phyloP scores from a whole-genome alignment of 495 filamentous ascomycete species.

The Penicillium soppii region DNA sequence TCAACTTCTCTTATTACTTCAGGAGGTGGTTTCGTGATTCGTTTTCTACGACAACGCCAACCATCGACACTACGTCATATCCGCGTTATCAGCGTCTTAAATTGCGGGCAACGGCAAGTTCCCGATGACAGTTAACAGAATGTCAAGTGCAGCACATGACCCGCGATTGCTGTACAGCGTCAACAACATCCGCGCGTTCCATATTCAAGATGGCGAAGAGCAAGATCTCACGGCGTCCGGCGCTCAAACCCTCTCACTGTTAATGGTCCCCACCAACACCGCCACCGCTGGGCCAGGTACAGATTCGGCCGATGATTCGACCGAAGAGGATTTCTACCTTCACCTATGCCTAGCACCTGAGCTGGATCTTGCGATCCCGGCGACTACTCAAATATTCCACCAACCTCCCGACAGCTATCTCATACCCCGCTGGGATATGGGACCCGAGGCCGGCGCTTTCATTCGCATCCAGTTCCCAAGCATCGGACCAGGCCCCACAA shows the following conservation, averaged over 20 bases:
- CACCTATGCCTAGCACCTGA: slow-evolving; percentile 93
- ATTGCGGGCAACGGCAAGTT: slow-evolving; percentile 2
- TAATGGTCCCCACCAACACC: slow-evolving; percentile 90
- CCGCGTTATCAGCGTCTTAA: slow-evolving; percentile 13
- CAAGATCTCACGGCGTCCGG: slow-evolving; percentile 77
- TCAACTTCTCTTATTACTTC: neutral
- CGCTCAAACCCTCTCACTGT: slow-evolving; percentile 80
- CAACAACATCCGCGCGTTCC: slow-evolving; percentile 79
- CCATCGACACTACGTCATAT: slow-evolving; percentile 17
- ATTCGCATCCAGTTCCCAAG: slow-evolving; percentile 85
- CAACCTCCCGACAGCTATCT: slow-evolving; percentile 86
- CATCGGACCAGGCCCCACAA: slow-evolving; percentile 59
- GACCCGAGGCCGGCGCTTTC: slow-evolving; percentile 82
- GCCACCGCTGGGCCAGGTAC: slow-evolving; percentile 42
- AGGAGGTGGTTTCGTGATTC: neutral
- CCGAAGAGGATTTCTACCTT: slow-evolving; percentile 92
- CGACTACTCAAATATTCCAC: slow-evolving; percentile 93
- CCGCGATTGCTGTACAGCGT: slow-evolving; percentile 82
- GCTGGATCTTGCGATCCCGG: slow-evolving; percentile 84
- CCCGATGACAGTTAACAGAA: slow-evolving; percentile 2
- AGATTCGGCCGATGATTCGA: slow-evolving; percentile 59
- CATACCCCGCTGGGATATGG: slow-evolving; percentile 89
- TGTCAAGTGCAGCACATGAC: slow-evolving; percentile 46
- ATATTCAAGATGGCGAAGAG: slow-evolving; percentile 85
- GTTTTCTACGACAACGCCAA: neutral